phyloP scores from a whole-genome alignment of 257 asterid genomes.

The Gentiana macrophylla region DNA sequence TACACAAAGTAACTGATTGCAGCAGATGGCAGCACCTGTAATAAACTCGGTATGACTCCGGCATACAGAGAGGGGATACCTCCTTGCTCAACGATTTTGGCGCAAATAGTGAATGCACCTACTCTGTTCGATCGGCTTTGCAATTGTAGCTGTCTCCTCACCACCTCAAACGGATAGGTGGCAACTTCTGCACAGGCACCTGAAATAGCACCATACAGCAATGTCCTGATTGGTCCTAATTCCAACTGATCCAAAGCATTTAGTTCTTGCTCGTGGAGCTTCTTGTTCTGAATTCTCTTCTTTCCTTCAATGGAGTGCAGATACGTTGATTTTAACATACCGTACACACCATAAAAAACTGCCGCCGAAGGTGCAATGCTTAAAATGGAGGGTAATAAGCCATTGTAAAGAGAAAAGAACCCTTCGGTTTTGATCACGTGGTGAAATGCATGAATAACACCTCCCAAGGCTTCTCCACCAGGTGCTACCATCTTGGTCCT shows the following conservation, averaged over 20 bases:
- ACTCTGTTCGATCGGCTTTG: constrained; percentile 70
- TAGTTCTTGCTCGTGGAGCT: constrained; percentile 48
- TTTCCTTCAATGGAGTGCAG: constrained; percentile 79
- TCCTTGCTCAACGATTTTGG: constrained; percentile 67
- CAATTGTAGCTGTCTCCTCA: constrained; percentile 88
- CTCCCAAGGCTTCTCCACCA: constrained; percentile 91
- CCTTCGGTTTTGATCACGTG: constrained; percentile 86
- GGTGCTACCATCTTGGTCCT: constrained; percentile 92
- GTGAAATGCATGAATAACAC: constrained; percentile 83
- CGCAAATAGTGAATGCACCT: constrained; percentile 58
- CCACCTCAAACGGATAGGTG: constrained; percentile 90
- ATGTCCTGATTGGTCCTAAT: constrained; percentile 81
- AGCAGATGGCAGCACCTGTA: constrained; percentile 98
- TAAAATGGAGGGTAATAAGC: constrained; percentile 76
- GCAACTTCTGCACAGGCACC: constrained; percentile 99
- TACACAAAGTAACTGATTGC: constrained; percentile 85
- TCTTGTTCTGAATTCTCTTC: constrained; percentile 56
- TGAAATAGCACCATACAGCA: constrained; percentile 86
- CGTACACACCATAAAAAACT: constrained; percentile 88
- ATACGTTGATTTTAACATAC: constrained; percentile 73
- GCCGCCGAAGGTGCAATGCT: constrained; percentile 99
- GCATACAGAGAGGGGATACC: constrained; percentile 92
- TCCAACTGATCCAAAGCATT: constrained; percentile 86
- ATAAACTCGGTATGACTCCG: constrained; percentile 80
- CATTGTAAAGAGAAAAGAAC: constrained; percentile 87